These are phyloP conservation scores for Prillingera fragicola DNA, from an alignment of 1,284 basidiomycete species.

Conservation along the genomic window DNA sequence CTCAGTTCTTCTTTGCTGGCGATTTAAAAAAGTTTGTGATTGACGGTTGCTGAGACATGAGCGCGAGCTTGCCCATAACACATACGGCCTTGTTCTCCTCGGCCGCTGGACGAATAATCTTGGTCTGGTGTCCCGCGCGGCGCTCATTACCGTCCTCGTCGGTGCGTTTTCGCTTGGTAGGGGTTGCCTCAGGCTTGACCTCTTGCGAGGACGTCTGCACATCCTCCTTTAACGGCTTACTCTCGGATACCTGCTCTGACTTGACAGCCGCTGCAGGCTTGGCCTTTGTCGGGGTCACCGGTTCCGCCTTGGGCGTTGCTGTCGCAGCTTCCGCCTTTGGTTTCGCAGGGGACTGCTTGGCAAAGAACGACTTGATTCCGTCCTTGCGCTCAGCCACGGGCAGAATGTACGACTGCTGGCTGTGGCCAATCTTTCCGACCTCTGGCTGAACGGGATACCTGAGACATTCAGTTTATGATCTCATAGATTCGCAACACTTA, in stretches of 20 bases:
- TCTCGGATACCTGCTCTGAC: no score
- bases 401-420: constrained; percentile 74
- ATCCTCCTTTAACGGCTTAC: neutral
- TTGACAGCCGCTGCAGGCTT: neutral
- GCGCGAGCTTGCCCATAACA: neutral
- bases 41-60: constrained; percentile 30
- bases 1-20: constrained; percentile 17
- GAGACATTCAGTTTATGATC: neutral
- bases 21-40: constrained; percentile 39
- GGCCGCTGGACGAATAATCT: constrained; percentile 22
- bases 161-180: constrained; percentile 2
- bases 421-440: constrained; percentile 82
- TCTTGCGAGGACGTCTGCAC: neutral
- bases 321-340: neutral
- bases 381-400: constrained; percentile 75
- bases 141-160: constrained; percentile 2
- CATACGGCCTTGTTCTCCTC: constrained; percentile 23
- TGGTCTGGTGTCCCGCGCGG: constrained; percentile 32
- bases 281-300: neutral
- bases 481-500: constrained; percentile 41
- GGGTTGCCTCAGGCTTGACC: neutral
- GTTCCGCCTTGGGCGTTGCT: neutral
- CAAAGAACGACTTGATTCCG: constrained; percentile 82
- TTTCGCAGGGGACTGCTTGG: constrained; percentile 54
- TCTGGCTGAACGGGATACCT: constrained; percentile 85